A percentile compares a stretch with the other conserved stretches of the same genome.
Conservation (phyloP, 257 asterid species). For the Vinca minor region DNA sequence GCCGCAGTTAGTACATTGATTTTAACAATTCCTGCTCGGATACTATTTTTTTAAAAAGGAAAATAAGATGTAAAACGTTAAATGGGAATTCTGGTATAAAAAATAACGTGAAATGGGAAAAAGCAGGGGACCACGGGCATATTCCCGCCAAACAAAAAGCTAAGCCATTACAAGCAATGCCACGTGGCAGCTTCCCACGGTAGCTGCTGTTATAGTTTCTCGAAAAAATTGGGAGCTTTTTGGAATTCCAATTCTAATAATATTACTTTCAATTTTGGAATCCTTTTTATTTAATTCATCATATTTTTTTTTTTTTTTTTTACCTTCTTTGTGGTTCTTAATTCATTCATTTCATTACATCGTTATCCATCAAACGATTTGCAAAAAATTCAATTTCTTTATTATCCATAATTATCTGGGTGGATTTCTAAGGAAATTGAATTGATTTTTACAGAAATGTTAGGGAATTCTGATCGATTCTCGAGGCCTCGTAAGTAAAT, state of each 20-base stretch:
- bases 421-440: background rate
- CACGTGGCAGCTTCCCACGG: conserved; percentile 26
- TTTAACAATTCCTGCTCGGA: too few relatives aligned
- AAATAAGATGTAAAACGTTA: too few relatives aligned
- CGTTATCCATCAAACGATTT: background rate
- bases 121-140: conserved; percentile 16
- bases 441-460: conserved; percentile 16
- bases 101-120: background rate
- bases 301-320: background rate
- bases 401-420: background rate
- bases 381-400: background rate
- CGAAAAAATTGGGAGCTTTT: background rate
- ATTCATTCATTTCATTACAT: background rate
- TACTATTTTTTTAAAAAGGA: too few relatives aligned
- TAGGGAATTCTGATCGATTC: conserved; percentile 25
- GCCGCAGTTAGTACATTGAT: too few relatives aligned
- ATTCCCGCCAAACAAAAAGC: conserved; percentile 47
- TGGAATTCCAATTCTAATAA: background rate
- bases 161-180: conserved; percentile 11
- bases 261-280: background rate
- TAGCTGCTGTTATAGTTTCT: background rate
- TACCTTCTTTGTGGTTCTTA: background rate
- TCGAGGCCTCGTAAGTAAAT: conserved; percentile 29
- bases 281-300: background rate
- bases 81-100: too few relatives aligned